Evolutionary conservation across 2,329 filamentous ascomycete genomes (phyloP), one percentile per base, ranked within the genome.

Genomic region (Verticillium nubilum): DNA sequence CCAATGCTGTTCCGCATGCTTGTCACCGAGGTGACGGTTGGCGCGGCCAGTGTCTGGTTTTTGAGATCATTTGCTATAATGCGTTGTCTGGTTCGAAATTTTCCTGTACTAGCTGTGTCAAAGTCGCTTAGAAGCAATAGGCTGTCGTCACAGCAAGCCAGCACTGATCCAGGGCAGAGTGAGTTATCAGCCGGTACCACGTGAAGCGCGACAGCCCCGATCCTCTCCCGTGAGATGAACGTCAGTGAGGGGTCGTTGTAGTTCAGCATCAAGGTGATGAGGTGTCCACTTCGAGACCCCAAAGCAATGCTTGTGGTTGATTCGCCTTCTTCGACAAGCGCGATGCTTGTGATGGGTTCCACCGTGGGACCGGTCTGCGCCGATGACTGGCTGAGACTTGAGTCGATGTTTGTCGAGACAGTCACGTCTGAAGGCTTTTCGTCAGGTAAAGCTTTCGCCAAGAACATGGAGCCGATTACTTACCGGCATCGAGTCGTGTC

Each of bases 31-130:
- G 79, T 78, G 12, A 87, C 73, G 2, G 73, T 73, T 2, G 82
- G 79, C 4, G 81, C 75, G 9, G 71, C 67, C 62, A 80, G 73
- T 33, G 73, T 77, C 7, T 74, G 68, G 52, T 84, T 77, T 33
- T 74, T 75, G 1, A 74, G 75, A 64, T 86, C 81, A 2, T 80
- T 80, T 1, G 80, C 73, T 76, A 80, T 84, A 15, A 87, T 73
- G 54, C 73, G 73, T 13, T 76, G 70, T 60, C 77, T 82, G 2
- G 70, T 68, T 54, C 72, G 69, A 58, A 79, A 80, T 25, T 62
- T 68, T 6, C 62, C 63, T 28, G 54, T 57, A 52, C 56, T 56
- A 23, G 58, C 65, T n/a, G 62, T 59, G 17, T 73, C 74, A 52
- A 73, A 74, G 29, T 74, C 70, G 23, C 74, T 73, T 47, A 84